Evolutionary conservation across 257 asterid species (phyloP).

Genomic region (Prunella vulgaris): DNA sequence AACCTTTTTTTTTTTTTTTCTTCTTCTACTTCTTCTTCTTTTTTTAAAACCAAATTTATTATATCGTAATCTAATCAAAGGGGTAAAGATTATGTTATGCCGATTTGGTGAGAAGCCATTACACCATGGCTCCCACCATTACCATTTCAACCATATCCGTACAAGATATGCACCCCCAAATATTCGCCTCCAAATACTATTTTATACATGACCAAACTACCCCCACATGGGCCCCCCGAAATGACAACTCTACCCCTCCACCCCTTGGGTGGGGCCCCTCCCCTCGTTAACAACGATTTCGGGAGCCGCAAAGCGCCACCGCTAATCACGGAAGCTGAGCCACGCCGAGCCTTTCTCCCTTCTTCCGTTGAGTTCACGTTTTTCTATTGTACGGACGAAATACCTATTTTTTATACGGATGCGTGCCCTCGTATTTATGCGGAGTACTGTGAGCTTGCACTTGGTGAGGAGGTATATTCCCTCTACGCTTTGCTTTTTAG

Average conservation of each 20-base stretch:
- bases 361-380: conserved; percentile 29
- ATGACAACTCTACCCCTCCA: conserved; percentile 26
- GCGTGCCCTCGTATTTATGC: not conserved
- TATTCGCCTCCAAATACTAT: conserved; percentile 10
- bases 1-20: too few species aligned
- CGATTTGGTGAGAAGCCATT: conserved; percentile 21
- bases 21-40: too few species aligned
- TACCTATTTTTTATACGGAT: conserved; percentile 11
- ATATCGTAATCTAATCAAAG: not conserved
- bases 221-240: conserved; percentile 18
- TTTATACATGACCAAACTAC: conserved; percentile 28
- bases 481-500: not conserved
- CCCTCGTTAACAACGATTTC: not conserved
- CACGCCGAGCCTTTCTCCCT: not conserved
- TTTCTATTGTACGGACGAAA: conserved; percentile 17
- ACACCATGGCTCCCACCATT: conserved; percentile 3
- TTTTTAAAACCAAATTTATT: too few species aligned
- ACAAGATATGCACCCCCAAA: conserved; percentile 24
- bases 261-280: not conserved
- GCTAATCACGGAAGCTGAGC: conserved; percentile 24
- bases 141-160: conserved; percentile 24
- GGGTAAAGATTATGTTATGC: not conserved
- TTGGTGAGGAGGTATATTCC: conserved; percentile 8
- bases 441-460: not conserved
- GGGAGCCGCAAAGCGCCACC: conserved; percentile 27